A percentile compares a stretch with the other conserved stretches of the same genome.
Evolutionary conservation across 257 asterid genomes (phyloP).

Genomic region (Euphrasia confusa): DNA sequence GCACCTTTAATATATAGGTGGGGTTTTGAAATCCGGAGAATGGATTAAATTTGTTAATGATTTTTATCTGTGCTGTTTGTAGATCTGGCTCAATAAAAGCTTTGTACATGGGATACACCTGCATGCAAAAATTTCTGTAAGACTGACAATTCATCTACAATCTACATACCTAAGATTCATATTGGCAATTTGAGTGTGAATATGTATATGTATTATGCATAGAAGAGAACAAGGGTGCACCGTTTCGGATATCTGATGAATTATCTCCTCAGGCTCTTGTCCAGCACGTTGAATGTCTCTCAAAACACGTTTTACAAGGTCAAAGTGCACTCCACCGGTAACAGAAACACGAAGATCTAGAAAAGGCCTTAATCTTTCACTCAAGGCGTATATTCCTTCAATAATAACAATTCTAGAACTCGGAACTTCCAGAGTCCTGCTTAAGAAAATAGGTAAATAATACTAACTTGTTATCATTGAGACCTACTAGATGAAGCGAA

Average conservation of each 20-base stretch:
- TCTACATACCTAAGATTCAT: constrained; percentile 10
- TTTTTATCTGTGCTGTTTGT: constrained; percentile 94
- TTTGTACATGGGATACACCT: constrained; percentile 99
- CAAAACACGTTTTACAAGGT: constrained; percentile 91
- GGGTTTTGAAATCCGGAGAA: constrained; percentile 97
- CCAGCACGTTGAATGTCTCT: constrained; percentile 99
- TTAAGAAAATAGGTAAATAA: constrained; percentile 21
- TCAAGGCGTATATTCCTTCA: constrained; percentile 97
- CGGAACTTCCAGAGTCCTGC: constrained; percentile 89
- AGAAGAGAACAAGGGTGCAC: constrained; percentile 31
- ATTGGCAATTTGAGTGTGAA: constrained; percentile 15
- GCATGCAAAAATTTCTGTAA: constrained; percentile 28
- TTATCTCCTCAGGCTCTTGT: constrained; percentile 98
- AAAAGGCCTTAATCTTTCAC: constrained; percentile 78
- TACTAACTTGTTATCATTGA: constrained; percentile 13
- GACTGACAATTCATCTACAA: constrained; percentile 21
- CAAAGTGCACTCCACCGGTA: constrained; percentile 99
- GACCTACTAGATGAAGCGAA: constrained; percentile 18
- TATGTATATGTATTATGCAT: background rate
- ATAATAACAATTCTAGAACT: constrained; percentile 80
- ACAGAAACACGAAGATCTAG: constrained; percentile 96
- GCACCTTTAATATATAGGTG: constrained; percentile 80
- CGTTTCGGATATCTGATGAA: constrained; percentile 97
- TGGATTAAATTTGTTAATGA: constrained; percentile 89
- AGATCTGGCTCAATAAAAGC: constrained; percentile 98